A percentile compares a stretch with the other conserved stretches of the same genome.
These are phyloP conservation scores for Myriosclerotinia duriaeana DNA, from an alignment of 2,329 filamentous ascomycete genomes.

Conservation along the genomic window DNA sequence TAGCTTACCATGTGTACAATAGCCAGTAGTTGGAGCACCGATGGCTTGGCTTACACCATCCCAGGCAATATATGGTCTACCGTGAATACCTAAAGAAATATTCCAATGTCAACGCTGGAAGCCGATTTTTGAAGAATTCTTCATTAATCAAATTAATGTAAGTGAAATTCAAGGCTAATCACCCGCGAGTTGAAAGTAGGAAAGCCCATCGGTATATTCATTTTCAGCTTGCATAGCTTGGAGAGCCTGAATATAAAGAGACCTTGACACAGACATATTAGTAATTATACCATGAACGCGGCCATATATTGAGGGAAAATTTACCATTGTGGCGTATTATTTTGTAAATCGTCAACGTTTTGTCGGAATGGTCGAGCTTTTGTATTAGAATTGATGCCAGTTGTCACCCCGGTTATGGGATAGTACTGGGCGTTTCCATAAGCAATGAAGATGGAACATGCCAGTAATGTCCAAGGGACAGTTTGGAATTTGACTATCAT, in stretches of 20 bases:
- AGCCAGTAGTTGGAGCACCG: conserved; percentile 31
- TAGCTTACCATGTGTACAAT: conserved; percentile 37
- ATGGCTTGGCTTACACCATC: conserved; percentile 29
- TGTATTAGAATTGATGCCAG: conserved; percentile 26
- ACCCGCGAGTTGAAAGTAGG: conserved; percentile 36
- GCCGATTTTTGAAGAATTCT: background rate
- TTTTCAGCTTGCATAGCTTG: conserved; percentile 30
- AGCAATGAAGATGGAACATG: background rate
- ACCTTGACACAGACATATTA: conserved; percentile 27
- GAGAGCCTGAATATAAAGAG: conserved; percentile 29
- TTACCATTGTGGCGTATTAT: conserved; percentile 26
- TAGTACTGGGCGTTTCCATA: conserved; percentile 20
- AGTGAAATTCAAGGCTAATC: conserved; percentile 1
- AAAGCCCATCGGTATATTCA: conserved; percentile 27
- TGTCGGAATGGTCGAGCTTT: conserved; percentile 31
- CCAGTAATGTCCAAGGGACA: conserved; percentile 1
- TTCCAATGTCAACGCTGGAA: background rate
- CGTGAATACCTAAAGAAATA: conserved; percentile 29
- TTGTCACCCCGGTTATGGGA: conserved; percentile 30
- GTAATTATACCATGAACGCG: background rate
- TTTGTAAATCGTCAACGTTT: conserved; percentile 34
- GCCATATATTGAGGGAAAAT: background rate
- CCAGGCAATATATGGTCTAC: conserved; percentile 35
- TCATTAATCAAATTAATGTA: background rate
- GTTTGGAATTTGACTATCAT: conserved; percentile 6